Evolutionary conservation across 495 filamentous ascomycete species (phyloP).

Genomic region (Neurospora tetrasperma): DNA sequence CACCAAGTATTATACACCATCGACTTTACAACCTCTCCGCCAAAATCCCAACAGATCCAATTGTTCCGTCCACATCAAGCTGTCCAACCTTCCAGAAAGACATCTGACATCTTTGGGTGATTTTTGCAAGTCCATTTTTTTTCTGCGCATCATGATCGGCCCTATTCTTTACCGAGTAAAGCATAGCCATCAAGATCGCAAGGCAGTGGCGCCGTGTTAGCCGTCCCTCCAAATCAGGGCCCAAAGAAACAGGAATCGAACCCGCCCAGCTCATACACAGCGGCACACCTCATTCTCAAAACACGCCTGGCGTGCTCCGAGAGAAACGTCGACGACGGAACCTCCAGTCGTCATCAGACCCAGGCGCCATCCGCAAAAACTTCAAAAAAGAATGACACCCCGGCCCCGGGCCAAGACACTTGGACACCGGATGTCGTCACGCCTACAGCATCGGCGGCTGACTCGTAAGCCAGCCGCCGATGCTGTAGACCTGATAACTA

Average conservation of each 20-base stretch:
- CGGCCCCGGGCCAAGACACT: background rate
- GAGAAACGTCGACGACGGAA: background rate
- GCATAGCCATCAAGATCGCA: background rate
- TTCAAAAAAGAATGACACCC: background rate
- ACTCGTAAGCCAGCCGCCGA: no score
- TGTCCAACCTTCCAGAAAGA: background rate
- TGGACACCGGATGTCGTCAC: background rate
- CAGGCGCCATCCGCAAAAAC: background rate
- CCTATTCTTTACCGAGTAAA: background rate
- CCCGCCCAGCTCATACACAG: background rate
- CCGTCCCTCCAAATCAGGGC: background rate
- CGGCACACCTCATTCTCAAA: background rate
- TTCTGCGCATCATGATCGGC: background rate
- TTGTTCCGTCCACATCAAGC: background rate
- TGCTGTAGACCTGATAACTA: no score
- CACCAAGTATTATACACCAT: background rate
- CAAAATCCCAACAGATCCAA: background rate
- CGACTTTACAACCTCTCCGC: background rate
- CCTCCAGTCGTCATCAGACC: background rate
- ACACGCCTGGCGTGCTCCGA: background rate
- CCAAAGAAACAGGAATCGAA: slow-evolving; percentile 1
- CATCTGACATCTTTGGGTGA: background rate
- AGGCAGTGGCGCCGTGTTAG: background rate
- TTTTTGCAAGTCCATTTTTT: background rate
- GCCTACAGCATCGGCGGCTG: no score